Percentiles rank a stretch among this genome's conserved stretches.
Conservation (phyloP, 768 basidiomycete species). For the Cystofilobasidium macerans region DNA sequence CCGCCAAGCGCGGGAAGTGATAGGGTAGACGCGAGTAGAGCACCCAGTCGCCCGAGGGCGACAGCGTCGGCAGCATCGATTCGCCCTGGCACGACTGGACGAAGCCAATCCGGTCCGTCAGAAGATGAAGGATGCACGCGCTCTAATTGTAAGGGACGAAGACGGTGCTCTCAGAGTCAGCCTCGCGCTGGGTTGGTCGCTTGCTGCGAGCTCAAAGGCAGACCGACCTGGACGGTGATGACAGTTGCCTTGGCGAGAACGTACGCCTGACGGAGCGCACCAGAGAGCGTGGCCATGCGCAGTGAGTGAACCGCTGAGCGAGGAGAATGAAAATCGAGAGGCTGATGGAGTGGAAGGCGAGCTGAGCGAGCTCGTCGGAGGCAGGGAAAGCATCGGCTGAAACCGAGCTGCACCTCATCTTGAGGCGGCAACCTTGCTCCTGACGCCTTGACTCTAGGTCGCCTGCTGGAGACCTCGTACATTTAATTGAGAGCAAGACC, state of each 20-base stretch:
- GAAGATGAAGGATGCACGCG: constrained; percentile 12
- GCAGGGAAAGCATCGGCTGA: too few species aligned
- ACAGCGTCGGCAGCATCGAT: constrained; percentile 24
- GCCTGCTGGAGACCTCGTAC: too few species aligned
- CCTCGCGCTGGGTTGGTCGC: too few species aligned
- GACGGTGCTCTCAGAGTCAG: background rate
- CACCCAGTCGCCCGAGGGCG: constrained; percentile 21
- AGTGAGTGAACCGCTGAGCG: background rate
- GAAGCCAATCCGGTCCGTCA: constrained; percentile 22
- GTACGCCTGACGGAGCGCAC: background rate
- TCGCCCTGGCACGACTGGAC: constrained; percentile 23
- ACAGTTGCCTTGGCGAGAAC: constrained; percentile 5
- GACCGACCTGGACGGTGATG: constrained; percentile 14
- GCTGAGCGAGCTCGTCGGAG: too few species aligned
- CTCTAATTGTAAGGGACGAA: background rate
- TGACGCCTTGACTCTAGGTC: too few species aligned
- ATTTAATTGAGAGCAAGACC: too few species aligned
- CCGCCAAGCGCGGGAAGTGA: constrained; percentile 1
- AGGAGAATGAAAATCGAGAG: too few species aligned
- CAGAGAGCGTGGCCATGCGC: background rate
- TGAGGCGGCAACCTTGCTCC: too few species aligned
- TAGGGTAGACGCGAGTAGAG: constrained; percentile 16
- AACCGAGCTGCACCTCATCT: too few species aligned
- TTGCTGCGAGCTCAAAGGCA: too few species aligned
- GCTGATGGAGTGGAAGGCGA: too few species aligned